Conservation (phyloP, 306 rosid species). For the Luffa acutangula region DNA sequence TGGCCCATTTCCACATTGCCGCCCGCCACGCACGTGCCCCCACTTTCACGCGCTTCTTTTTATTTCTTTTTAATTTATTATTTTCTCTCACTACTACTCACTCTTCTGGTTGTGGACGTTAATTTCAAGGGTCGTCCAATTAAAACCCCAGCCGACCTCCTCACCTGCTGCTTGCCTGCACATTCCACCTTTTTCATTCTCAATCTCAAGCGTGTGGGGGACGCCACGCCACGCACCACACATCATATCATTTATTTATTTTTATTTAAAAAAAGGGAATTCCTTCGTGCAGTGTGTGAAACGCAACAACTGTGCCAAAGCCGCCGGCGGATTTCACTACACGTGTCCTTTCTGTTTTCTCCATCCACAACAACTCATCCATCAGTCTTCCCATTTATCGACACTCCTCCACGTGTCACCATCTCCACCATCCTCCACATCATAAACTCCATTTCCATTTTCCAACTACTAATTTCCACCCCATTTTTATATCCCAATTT, state of each 20-base stretch:
- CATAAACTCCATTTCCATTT: neutral
- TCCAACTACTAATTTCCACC: too few relatives aligned
- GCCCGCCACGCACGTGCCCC: slow-evolving; percentile 26
- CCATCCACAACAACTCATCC: neutral
- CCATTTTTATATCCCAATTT: too few relatives aligned
- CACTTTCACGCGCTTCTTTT: slow-evolving; percentile 5
- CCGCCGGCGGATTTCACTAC: neutral
- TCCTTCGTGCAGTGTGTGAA: neutral
- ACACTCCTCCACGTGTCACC: slow-evolving; percentile 4
- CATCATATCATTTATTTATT: neutral
- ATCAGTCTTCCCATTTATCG: neutral
- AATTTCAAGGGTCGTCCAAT: neutral
- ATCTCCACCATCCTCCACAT: too few relatives aligned
- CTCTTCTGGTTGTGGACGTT: neutral
- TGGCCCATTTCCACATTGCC: slow-evolving; percentile 7
- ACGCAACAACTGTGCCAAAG: neutral
- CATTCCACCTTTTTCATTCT: neutral
- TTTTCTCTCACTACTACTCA: neutral
- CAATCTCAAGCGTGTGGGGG: neutral
- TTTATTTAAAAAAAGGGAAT: too few relatives aligned
- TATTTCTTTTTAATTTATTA: neutral
- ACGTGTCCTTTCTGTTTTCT: slow-evolving; percentile 1
- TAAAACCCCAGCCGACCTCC: neutral
- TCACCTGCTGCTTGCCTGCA: neutral
- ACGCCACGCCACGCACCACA: neutral